Evolutionary conservation across 2,329 filamentous ascomycete genomes (phyloP), one percentile per base, ranked within the genome.

Genomic region (Coleophoma cylindrospora): DNA sequence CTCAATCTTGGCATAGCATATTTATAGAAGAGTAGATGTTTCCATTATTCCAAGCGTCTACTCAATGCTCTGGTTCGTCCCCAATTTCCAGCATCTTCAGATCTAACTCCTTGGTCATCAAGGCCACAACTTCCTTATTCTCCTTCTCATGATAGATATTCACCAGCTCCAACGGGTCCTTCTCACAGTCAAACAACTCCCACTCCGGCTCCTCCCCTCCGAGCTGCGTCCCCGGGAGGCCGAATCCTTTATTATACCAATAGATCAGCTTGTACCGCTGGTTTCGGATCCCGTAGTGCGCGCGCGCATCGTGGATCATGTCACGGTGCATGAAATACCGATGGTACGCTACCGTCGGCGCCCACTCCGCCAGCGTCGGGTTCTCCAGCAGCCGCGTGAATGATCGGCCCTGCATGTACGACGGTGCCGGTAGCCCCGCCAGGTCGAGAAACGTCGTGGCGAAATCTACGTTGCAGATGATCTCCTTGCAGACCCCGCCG

Each of bases 251-350:
- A 45, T 75, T 75, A 53, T 79, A 80, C 76, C 75, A 80, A 60
- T 77, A 79, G 15, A 79, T 80, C 2, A 80, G 55, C 67, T 80
- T 80, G 55, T 78, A 79, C 3, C 74, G 59, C 55, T 74, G 72
- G 52, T 79, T 66, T 0, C 76, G 66, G 7, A 77, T 65, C 1
- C 76, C 76, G 48, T 79, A 79, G 57, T 80, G 76, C 0, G 76
- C 75, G 52, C 72, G 71, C 0, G 72, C 73, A 7, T 76, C 57
- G 52, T 80, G 75, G 9, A 75, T 73, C 0, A 68, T 60, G 50
- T 80, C 75, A 19, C 69, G 68, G 58, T 79, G 73, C 76, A 79
- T 79, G 75, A 75, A 79, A 61, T 79, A 80, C 0, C 75, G 69
- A 50, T 80, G 75, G 50, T 79, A 79, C 0, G 75, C 76, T 0